These are phyloP conservation scores for Thelonectria olida DNA, from an alignment of 2,329 filamentous ascomycete species.

Conservation along the genomic window DNA sequence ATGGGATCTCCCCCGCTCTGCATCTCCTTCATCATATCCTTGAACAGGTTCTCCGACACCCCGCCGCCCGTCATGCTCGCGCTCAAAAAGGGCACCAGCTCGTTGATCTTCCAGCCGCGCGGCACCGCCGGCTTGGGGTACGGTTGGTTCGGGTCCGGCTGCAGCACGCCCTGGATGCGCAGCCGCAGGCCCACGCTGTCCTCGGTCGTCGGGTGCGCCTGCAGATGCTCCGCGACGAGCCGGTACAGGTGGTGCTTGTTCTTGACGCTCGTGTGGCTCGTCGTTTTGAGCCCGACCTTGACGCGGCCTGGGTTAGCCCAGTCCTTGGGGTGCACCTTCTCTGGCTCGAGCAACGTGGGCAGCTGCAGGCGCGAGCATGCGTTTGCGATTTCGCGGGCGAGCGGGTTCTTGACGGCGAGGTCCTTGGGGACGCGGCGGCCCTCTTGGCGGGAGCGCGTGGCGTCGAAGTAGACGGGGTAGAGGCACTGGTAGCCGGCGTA, in stretches of 20 bases:
- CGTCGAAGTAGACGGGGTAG: constrained; percentile 97
- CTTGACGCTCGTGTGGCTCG: constrained; percentile 57
- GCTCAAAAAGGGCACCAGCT: constrained; percentile 85
- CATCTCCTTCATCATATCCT: constrained; percentile 98
- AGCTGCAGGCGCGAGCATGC: constrained; percentile 80
- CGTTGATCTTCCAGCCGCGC: constrained; percentile 89
- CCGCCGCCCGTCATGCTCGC: constrained; percentile 92
- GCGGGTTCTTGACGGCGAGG: constrained; percentile 82
- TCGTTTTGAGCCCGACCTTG: constrained; percentile 71
- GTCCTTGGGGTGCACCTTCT: constrained; percentile 93
- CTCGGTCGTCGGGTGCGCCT: constrained; percentile 79
- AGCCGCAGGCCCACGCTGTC: constrained; percentile 73
- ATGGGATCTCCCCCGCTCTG: constrained; percentile 58
- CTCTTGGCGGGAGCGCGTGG: constrained; percentile 74
- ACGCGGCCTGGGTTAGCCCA: constrained; percentile 97
- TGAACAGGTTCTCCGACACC: constrained; percentile 91
- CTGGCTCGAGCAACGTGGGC: constrained; percentile 84
- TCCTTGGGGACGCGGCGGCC: constrained; percentile 80
- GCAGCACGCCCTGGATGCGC: constrained; percentile 76
- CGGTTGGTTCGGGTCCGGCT: constrained; percentile 68
- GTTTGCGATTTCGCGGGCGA: constrained; percentile 88
- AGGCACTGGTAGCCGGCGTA: constrained; percentile 87
- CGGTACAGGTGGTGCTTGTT: constrained; percentile 89
- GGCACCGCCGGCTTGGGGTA: constrained; percentile 80
- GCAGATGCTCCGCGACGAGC: constrained; percentile 80